These are phyloP conservation scores for Epicoccum nigrum DNA, from an alignment of 2,329 filamentous ascomycete genomes.

Conservation along the genomic window DNA sequence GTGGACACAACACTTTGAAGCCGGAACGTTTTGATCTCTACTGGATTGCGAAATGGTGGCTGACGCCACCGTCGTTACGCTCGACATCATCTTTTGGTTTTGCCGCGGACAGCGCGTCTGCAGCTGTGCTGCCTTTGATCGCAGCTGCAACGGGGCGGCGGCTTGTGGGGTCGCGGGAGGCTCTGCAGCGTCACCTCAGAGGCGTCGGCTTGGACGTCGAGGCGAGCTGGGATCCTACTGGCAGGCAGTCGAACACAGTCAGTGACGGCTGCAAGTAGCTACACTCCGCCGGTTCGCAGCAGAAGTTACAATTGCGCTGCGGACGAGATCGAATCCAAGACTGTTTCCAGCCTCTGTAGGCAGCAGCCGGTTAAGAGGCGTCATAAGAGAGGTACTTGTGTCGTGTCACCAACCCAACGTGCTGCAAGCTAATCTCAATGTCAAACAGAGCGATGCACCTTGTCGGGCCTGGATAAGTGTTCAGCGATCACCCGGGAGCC, in stretches of 20 bases:
- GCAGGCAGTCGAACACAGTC: conserved; percentile 20
- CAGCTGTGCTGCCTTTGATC: conserved; percentile 33
- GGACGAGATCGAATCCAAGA: conserved; percentile 23
- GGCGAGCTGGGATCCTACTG: conserved; percentile 22
- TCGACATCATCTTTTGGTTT: conserved; percentile 10
- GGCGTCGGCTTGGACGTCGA: conserved; percentile 19
- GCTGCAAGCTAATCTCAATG: conserved; percentile 38
- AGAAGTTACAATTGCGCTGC: conserved; percentile 34
- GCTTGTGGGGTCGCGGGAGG: conserved; percentile 20
- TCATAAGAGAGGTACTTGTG: conserved; percentile 33
- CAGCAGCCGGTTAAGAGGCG: conserved; percentile 22
- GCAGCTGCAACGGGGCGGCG: conserved; percentile 19
- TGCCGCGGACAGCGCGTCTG: conserved; percentile 30
- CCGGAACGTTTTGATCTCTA: background rate
- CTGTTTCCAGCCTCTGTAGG: conserved; percentile 29
- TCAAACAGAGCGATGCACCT: conserved; percentile 36
- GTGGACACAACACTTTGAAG: background rate
- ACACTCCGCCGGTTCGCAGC: conserved; percentile 30
- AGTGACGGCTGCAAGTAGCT: conserved; percentile 29
- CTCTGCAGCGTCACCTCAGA: conserved; percentile 22
- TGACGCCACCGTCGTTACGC: conserved; percentile 9
- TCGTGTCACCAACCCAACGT: conserved; percentile 42
- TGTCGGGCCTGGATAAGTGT: conserved; percentile 18
- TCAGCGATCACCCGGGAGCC: conserved; percentile 18
- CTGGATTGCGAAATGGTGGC: conserved; percentile 28